phyloP scores from a whole-genome alignment of 768 basidiomycete genomes.

The Lepiota brunneoincarnata region DNA sequence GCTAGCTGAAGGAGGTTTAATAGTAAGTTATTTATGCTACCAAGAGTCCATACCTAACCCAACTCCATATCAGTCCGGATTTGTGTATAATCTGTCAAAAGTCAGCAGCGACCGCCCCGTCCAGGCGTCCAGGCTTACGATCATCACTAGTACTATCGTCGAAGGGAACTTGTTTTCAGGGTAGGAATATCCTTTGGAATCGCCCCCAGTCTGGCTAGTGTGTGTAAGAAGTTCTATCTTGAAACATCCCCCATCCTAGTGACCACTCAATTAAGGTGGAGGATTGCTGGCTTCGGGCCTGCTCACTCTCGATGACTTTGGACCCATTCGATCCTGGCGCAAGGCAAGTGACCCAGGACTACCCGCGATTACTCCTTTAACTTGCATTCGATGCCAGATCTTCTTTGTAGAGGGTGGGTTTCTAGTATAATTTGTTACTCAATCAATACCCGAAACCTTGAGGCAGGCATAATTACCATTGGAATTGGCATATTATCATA shows the following conservation, averaged over 20 bases:
- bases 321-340: slow-evolving; percentile 30
- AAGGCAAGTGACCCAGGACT: slow-evolving; percentile 15
- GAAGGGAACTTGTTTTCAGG: slow-evolving; percentile 32
- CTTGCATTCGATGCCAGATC: slow-evolving; percentile 21
- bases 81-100: slow-evolving; percentile 35
- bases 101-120: slow-evolving; percentile 20
- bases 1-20: slow-evolving; percentile 38
- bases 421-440: neutral
- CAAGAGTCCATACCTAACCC: neutral
- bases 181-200: slow-evolving; percentile 34
- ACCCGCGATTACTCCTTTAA: neutral
- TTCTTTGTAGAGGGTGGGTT: slow-evolving; percentile 39
- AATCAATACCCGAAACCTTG: neutral
- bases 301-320: slow-evolving; percentile 26
- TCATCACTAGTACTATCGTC: slow-evolving; percentile 29
- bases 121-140: neutral
- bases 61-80: slow-evolving; percentile 26
- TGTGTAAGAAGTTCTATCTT: slow-evolving; percentile 23
- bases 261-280: too few species aligned
- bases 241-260: neutral
- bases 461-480: slow-evolving; percentile 26
- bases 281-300: slow-evolving; percentile 36
- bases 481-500: slow-evolving; percentile 23
- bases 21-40: slow-evolving; percentile 20
- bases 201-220: slow-evolving; percentile 31